Conservation (phyloP, 1,284 basidiomycete species). For the Sanghuangporus weigelae region DNA sequence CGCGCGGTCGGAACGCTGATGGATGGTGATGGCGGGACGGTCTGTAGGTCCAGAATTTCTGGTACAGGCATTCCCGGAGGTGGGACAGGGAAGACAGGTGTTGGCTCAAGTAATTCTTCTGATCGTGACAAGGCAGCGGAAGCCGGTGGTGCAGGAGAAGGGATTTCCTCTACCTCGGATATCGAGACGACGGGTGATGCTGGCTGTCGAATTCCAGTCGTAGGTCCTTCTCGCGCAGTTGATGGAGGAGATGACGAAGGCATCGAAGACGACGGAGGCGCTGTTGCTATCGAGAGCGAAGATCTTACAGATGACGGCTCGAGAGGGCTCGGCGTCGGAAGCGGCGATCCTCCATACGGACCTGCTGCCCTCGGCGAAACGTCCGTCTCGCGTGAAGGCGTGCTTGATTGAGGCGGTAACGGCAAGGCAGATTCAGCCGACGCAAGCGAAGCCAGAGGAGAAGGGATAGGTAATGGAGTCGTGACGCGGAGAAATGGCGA, state of each 20-base stretch:
- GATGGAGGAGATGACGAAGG: slow-evolving; percentile 29
- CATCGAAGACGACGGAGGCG: slow-evolving; percentile 20
- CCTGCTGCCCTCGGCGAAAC: slow-evolving; percentile 1
- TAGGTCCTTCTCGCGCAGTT: slow-evolving; percentile 25
- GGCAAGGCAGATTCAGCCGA: slow-evolving; percentile 8
- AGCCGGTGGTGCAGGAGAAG: background rate
- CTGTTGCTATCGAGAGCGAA: slow-evolving; percentile 2
- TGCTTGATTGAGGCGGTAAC: background rate
- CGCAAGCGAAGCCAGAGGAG: slow-evolving; percentile 4
- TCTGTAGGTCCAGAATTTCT: background rate
- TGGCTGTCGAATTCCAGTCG: slow-evolving; percentile 17
- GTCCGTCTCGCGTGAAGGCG: background rate
- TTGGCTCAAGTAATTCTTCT: background rate
- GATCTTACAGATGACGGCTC: background rate
- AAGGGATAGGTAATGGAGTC: slow-evolving; percentile 3
- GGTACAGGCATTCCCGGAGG: slow-evolving; percentile 2
- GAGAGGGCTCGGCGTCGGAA: background rate
- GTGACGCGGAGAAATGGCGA: slow-evolving; percentile 2
- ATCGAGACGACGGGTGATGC: slow-evolving; percentile 10
- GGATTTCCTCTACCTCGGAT: background rate
- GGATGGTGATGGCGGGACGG: slow-evolving; percentile 2
- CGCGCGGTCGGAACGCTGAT: background rate
- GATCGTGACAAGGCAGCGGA: background rate
- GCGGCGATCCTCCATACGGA: background rate
- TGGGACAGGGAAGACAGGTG: background rate